Percentiles rank a stretch among this genome's conserved stretches.
Evolutionary conservation across 495 filamentous ascomycete species (phyloP).

Genomic region (Penicillium mononematosum): DNA sequence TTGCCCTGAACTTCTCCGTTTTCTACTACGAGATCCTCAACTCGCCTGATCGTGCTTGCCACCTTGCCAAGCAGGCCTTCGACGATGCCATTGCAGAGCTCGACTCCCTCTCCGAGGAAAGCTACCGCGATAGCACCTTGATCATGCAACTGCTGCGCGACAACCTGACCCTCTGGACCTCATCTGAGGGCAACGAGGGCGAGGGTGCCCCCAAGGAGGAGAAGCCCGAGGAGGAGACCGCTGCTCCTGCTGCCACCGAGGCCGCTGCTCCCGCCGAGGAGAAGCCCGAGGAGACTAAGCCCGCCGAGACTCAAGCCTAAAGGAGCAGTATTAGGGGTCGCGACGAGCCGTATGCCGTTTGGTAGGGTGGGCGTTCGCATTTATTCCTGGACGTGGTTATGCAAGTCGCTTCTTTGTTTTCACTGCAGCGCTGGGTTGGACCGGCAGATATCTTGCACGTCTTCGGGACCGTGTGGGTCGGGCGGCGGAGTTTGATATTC

Average conservation of each 20-base stretch:
- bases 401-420: constrained; percentile 44
- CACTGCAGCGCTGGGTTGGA: constrained; percentile 42
- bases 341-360: constrained; percentile 27
- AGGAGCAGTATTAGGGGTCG: constrained; percentile 16
- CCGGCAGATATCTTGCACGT: constrained; percentile 43
- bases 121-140: constrained; percentile 98
- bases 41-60: constrained; percentile 97
- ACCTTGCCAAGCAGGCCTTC: constrained; percentile 98
- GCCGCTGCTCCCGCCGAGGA: constrained; percentile 40
- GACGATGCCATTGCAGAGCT: constrained; percentile 99
- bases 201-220: constrained; percentile 69
- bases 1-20: constrained; percentile 99
- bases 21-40: constrained; percentile 99
- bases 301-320: constrained; percentile 42
- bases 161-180: constrained; percentile 99
- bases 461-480: constrained; percentile 44
- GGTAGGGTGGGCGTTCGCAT: constrained; percentile 37
- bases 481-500: constrained; percentile 54
- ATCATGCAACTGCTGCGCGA: constrained; percentile 99
- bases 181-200: constrained; percentile 83
- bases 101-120: constrained; percentile 97
- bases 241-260: constrained; percentile 41
- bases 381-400: constrained; percentile 43
- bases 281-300: constrained; percentile 46
- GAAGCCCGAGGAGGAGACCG: constrained; percentile 58